A percentile compares a stretch with the other conserved stretches of the same genome.
Conservation (phyloP, 352 stramenopile genomes). For the Phytophthora litchii region DNA sequence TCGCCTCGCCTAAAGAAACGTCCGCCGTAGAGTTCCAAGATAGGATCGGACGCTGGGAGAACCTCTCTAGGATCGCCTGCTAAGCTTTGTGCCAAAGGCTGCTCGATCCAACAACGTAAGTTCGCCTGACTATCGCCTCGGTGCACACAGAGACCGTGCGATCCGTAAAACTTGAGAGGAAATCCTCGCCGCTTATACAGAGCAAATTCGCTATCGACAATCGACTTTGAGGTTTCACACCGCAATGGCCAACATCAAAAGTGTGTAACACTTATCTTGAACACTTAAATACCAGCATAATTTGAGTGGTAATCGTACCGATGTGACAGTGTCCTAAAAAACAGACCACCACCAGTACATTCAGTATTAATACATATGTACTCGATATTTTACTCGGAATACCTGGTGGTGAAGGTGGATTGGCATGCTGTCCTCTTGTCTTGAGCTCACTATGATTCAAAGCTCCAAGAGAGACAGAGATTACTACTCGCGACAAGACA, state of each 20-base stretch:
- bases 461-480: conserved; percentile 22
- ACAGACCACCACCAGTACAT: background rate
- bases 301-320: conserved; percentile 8
- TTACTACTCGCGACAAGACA: conserved; percentile 34
- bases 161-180: conserved; percentile 8
- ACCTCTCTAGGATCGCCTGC: conserved; percentile 27
- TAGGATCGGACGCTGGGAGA: conserved; percentile 37
- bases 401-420: conserved; percentile 9
- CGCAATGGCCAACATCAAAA: conserved; percentile 6
- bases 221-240: background rate
- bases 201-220: background rate
- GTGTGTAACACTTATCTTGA: conserved; percentile 15
- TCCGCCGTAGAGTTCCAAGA: conserved; percentile 30
- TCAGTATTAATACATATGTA: no score
- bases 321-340: background rate
- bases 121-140: conserved; percentile 11
- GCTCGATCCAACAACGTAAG: conserved; percentile 25
- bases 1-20: conserved; percentile 27
- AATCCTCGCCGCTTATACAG: conserved; percentile 2
- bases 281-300: conserved; percentile 1
- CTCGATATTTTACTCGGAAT: no score
- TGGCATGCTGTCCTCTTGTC: conserved; percentile 10
- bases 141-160: conserved; percentile 15
- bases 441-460: conserved; percentile 29
- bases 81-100: conserved; percentile 27